Evolutionary conservation across 176 grass and related monocot genomes (phyloP).

Genomic region (Typha latifolia): DNA sequence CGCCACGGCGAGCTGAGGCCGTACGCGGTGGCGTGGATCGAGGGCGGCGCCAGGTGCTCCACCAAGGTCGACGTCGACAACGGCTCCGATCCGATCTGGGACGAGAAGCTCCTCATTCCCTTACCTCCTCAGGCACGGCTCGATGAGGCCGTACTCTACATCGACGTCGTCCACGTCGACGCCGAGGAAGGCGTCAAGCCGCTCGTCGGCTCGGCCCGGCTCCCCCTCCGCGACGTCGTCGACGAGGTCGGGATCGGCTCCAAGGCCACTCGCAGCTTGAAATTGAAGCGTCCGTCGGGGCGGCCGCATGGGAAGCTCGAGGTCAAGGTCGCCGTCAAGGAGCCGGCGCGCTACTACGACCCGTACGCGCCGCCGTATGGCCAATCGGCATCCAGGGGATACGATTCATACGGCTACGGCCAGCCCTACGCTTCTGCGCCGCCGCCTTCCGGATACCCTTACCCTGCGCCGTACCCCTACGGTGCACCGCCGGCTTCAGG

Average conservation of each 20-base stretch:
- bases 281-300: constrained; percentile 63
- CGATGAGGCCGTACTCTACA: constrained; percentile 42
- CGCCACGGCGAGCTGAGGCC: constrained; percentile 50
- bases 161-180: constrained; percentile 76
- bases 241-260: constrained; percentile 45
- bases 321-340: constrained; percentile 32
- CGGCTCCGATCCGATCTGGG: constrained; percentile 44
- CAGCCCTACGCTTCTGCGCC: too few relatives aligned
- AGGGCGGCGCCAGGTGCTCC: constrained; percentile 43
- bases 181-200: constrained; percentile 48
- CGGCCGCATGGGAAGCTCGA: constrained; percentile 62
- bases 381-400: too few relatives aligned
- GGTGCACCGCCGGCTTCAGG: too few relatives aligned
- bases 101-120: constrained; percentile 54
- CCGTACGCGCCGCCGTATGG: too few relatives aligned
- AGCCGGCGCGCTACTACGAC: background rate
- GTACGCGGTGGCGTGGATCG: constrained; percentile 52
- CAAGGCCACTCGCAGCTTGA: constrained; percentile 26
- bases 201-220: constrained; percentile 54
- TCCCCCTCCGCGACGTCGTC: constrained; percentile 59
- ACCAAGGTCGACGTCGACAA: constrained; percentile 48
- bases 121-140: constrained; percentile 21
- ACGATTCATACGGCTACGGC: too few relatives aligned
- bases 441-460: too few relatives aligned
- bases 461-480: too few relatives aligned